Percentiles rank a stretch among this genome's conserved stretches.
phyloP scores from a whole-genome alignment of 257 asterid species.

The Solanum corneliomulleri region DNA sequence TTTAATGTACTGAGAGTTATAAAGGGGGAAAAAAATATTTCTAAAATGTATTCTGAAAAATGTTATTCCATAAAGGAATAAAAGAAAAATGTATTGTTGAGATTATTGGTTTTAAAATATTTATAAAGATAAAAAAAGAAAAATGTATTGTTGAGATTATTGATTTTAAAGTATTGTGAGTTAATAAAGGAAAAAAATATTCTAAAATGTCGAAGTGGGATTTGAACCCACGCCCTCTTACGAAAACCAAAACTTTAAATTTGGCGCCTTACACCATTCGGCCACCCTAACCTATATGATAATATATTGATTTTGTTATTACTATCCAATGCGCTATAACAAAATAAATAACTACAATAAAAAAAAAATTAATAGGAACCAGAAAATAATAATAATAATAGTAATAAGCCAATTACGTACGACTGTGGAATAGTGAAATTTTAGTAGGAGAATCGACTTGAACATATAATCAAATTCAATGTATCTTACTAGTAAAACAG shows the following conservation, averaged over 20 bases:
- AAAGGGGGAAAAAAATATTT: no score
- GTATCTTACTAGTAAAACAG: not conserved
- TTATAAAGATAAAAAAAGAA: no score
- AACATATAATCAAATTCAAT: not conserved
- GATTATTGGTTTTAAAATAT: no score
- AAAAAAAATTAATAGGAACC: not conserved
- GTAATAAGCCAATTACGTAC: not conserved
- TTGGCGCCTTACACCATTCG: constrained; percentile 98
- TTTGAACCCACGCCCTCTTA: constrained; percentile 82
- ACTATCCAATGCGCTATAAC: not conserved
- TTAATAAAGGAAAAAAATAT: no score
- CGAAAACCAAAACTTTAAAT: constrained; percentile 76
- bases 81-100: no score
- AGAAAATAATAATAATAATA: not conserved
- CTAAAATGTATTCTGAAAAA: no score
- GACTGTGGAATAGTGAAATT: not conserved
- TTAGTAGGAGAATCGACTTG: not conserved
- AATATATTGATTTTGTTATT: fast-evolving
- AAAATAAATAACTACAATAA: not conserved
- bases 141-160: no score
- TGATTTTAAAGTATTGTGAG: no score
- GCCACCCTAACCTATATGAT: constrained; percentile 60
- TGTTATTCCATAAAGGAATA: not conserved
- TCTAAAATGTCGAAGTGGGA: constrained; percentile 22
- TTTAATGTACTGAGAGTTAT: no score